Base-by-base conservation (phyloP, 1,284 basidiomycete species). In the Fomitopsis betulina region DNA sequence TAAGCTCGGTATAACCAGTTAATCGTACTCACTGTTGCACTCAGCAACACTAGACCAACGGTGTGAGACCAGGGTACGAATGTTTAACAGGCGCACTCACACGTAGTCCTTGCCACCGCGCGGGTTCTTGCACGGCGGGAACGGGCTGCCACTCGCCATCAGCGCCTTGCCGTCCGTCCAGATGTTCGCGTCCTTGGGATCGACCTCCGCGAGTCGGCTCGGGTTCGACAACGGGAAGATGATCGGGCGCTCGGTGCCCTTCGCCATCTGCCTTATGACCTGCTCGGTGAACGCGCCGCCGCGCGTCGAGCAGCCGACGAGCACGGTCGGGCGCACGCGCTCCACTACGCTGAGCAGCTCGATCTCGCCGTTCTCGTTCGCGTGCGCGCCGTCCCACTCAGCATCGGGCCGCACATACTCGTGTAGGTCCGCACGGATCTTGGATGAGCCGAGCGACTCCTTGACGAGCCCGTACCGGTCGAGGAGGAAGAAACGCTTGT, bases 161-260 rank as follows among this genome's bases (percentile, higher is more conserved):
- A 94, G 74, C n/a, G 90, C 92, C 67, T 81, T 85, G 3, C 90
- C 91, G 4, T 83, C 71, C 0, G 87, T 89, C 93, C 92, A 94
- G 23, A 85, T 77, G 64, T 86, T 85, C 47, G 86, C 81, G 67
- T 92, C 83, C 63, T 81, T 77, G 4, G 91, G 92, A 59, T 86
- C 80, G 1, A 90, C 89, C 71, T 94, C 92, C 49, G 86, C 86
- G 55, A 94, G 76, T 33, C 78, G 73, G 62, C 86, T 93, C 5
- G 92, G 93, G 72, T 95, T 95, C 53, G 87, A 90, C 64, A 94
- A 77, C 12, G 91, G 90, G 61, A 94, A 78, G 63, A 94, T 91
- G 69, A 94, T 88, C 0, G 92, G 91, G 59, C 87, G 74, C 35
- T 89, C 87, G 23, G 81, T 81, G 55, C 79, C 75, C 62, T 81